These are phyloP conservation scores for Avena eriantha DNA, from an alignment of 176 grass and related monocot species.

Conservation along the genomic window DNA sequence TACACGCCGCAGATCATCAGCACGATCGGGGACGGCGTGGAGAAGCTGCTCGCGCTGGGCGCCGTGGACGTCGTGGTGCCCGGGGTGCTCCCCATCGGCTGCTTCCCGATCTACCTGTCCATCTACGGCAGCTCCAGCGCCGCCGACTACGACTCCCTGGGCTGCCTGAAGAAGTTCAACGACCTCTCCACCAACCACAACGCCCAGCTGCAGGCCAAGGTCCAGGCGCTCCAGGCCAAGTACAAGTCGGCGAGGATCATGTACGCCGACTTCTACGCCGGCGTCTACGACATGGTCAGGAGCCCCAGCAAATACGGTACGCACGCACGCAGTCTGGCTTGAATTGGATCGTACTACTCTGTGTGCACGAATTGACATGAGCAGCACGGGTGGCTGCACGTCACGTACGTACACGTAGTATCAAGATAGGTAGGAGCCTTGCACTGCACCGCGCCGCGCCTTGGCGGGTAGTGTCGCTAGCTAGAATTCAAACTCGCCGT, in stretches of 20 bases:
- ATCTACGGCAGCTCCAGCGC: conserved; percentile 47
- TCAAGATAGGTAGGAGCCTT: too few species aligned
- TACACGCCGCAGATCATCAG: conserved; percentile 55
- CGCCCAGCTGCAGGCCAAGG: conserved; percentile 31
- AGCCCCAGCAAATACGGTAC: conserved; percentile 60
- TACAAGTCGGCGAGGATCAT: conserved; percentile 52
- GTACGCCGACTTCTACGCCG: conserved; percentile 69
- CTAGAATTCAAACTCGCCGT: conserved; percentile 22
- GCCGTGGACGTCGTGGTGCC: conserved; percentile 63
- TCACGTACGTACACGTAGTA: too few species aligned
- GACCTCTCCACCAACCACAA: conserved; percentile 62
- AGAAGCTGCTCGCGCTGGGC: conserved; percentile 69
- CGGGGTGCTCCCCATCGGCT: conserved; percentile 62
- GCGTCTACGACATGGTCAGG: conserved; percentile 59
- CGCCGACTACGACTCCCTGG: conserved; percentile 50
- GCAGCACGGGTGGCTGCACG: too few species aligned
- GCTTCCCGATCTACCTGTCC: conserved; percentile 76
- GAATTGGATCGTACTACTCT: too few species aligned
- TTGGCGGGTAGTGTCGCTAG: not conserved
- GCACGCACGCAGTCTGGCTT: too few species aligned
- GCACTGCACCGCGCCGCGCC: not conserved
- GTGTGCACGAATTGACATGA: too few species aligned
- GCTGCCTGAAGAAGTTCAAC: conserved; percentile 73
- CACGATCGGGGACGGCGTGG: conserved; percentile 32
- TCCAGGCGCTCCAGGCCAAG: conserved; percentile 40